These are phyloP conservation scores for Pyrenochaeta sp. DNA, from an alignment of 2,329 filamentous ascomycete species.

Conservation along the genomic window DNA sequence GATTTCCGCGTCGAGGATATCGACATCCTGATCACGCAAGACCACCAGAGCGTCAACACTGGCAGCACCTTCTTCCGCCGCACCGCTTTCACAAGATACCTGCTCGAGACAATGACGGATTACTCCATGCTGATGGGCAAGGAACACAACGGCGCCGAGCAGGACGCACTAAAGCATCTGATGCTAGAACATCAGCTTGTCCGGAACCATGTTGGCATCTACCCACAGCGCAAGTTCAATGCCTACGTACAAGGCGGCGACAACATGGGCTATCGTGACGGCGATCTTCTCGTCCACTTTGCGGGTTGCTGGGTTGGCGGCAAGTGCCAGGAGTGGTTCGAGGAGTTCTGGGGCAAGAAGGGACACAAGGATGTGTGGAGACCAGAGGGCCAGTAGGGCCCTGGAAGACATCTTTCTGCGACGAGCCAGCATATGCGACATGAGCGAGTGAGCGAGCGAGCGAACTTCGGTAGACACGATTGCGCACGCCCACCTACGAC, in stretches of 20 bases:
- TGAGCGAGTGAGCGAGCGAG: slow-evolving; percentile 1
- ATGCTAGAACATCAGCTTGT: slow-evolving; percentile 48
- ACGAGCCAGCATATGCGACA: background rate
- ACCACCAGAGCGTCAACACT: slow-evolving; percentile 52
- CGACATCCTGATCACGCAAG: slow-evolving; percentile 52
- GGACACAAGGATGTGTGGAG: slow-evolving; percentile 33
- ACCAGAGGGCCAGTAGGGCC: slow-evolving; percentile 13
- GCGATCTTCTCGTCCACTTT: slow-evolving; percentile 52
- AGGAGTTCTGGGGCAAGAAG: slow-evolving; percentile 47
- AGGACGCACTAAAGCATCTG: slow-evolving; percentile 47
- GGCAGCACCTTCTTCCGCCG: slow-evolving; percentile 52
- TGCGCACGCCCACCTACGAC: background rate
- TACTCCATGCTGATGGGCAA: slow-evolving; percentile 45
- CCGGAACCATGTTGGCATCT: slow-evolving; percentile 49
- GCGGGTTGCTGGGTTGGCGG: slow-evolving; percentile 52
- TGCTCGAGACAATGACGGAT: slow-evolving; percentile 53
- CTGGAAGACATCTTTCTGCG: too few species aligned
- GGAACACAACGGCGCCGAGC: slow-evolving; percentile 46
- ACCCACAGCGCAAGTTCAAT: slow-evolving; percentile 50
- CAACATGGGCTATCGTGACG: slow-evolving; percentile 50
- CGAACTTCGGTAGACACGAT: background rate
- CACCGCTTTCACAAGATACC: slow-evolving; percentile 45
- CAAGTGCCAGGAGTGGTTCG: slow-evolving; percentile 46
- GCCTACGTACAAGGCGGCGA: slow-evolving; percentile 47
- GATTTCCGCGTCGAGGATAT: slow-evolving; percentile 44